Base-by-base conservation (phyloP, 768 basidiomycete genomes). In the Russula olivacea region DNA sequence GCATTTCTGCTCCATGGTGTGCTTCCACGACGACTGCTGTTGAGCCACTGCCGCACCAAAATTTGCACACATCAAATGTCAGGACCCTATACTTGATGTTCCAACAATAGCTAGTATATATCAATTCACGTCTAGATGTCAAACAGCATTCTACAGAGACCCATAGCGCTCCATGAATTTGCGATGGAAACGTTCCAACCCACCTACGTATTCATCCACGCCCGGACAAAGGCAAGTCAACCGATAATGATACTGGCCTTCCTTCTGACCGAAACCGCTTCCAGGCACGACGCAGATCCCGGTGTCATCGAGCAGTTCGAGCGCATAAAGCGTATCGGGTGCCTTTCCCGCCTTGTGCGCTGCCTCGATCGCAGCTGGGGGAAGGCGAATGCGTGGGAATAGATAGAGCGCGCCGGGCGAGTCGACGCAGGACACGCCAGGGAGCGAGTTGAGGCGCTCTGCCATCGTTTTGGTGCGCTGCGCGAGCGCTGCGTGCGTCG, bases 261-360 rank as follows among this genome's bases (percentile, higher is more conserved):
- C 86, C 75, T 81, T 88, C 78, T 98, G 95, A 5, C 95, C 95
- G 72, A 99, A 99, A 1, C 96, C 96, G 53, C 86, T 87, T 0
- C 96, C 96, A 6, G 94, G 91, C 5, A 98, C 91, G 23, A 91
- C 90, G 70, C 94, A 97, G 66, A 98, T 97, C 5, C 93, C 93
- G 0, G 93, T 94, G 73, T 82, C 81, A 65, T 96, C 92, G 56
- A 99, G 80, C 55, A 99, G 73, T 67, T 80, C 83, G 41, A 96
- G 78, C 23, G 91, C 83, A 72, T 99, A 99, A 71, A 95, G 87
- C 48, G 86, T 87, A 73, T 99, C 96, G 3, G 96, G 89, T 68
- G 81, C 81, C 76, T 91, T 91, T 1, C 88, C 89, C 1, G 77
- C 80, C 69, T 80, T 75, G 67, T 79, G 74, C 36, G 96, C 96